These are phyloP conservation scores for Pestalotiopsis sp. DNA, from an alignment of 2,329 filamentous ascomycete species.

Conservation along the genomic window DNA sequence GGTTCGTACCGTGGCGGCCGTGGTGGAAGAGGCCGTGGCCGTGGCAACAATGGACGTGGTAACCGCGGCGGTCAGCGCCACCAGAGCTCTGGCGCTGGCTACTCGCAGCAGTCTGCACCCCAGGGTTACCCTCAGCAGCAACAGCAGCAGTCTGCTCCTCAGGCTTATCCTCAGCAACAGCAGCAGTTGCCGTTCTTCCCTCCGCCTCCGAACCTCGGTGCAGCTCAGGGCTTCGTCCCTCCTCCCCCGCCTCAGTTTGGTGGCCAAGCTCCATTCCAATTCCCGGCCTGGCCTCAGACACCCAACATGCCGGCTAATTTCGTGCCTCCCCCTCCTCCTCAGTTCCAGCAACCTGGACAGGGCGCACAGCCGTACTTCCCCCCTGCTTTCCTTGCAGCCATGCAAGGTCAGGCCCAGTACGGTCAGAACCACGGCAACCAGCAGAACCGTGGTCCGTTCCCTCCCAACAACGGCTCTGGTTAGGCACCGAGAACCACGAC, in stretches of 20 bases:
- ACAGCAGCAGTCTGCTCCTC: constrained; percentile 22
- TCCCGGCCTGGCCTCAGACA: constrained; percentile 48
- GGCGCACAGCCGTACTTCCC: constrained; percentile 52
- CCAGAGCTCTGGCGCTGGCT: constrained; percentile 40
- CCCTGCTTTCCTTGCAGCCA: constrained; percentile 57
- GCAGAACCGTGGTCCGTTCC: constrained; percentile 34
- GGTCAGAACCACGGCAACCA: constrained; percentile 23
- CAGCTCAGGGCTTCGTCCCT: constrained; percentile 29
- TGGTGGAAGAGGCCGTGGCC: constrained; percentile 46
- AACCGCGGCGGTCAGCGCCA: constrained; percentile 42
- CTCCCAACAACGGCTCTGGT: constrained; percentile 26
- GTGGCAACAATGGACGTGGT: constrained; percentile 21
- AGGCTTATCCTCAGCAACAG: constrained; percentile 24
- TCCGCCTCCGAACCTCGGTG: constrained; percentile 37
- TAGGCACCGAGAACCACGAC: constrained; percentile 17
- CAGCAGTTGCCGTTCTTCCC: constrained; percentile 27
- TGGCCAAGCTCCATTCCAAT: constrained; percentile 43
- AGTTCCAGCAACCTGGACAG: constrained; percentile 37
- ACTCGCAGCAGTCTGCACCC: constrained; percentile 41
- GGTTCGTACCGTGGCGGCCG: constrained; percentile 42
- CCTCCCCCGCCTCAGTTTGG: constrained; percentile 31
- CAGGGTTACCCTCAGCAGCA: constrained; percentile 36
- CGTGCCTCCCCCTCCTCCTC: constrained; percentile 41
- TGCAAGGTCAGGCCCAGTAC: constrained; percentile 43
- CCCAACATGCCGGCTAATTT: constrained; percentile 34